A percentile compares a stretch with the other conserved stretches of the same genome.
These are phyloP conservation scores for Gypsophila paniculata DNA, from an alignment of 179 eudicot species.

Conservation along the genomic window DNA sequence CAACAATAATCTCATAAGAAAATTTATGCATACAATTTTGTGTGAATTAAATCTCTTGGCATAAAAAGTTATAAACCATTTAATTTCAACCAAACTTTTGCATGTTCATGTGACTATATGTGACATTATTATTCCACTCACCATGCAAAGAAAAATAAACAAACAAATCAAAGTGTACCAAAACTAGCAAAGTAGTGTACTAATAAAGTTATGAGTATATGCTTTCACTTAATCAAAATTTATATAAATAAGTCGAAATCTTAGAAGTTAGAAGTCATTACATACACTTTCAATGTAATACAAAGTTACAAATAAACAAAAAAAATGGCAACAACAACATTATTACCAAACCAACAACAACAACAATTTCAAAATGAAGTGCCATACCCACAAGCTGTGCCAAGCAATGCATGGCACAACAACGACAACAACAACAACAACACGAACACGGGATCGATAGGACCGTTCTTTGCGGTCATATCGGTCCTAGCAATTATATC, in stretches of 20 bases:
- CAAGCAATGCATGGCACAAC: conserved; percentile 21
- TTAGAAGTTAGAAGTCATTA: background rate
- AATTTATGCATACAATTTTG: too few relatives aligned
- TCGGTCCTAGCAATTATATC: conserved; percentile 45
- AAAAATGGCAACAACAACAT: conserved; percentile 16
- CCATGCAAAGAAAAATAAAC: background rate
- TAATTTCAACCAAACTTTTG: background rate
- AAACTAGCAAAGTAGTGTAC: background rate
- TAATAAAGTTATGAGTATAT: background rate
- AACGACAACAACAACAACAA: conserved; percentile 10
- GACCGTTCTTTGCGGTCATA: conserved; percentile 56
- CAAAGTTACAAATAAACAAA: background rate
- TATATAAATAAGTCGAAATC: conserved; percentile 1
- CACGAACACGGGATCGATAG: conserved; percentile 33
- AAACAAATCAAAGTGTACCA: background rate
- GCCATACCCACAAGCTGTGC: conserved; percentile 27
- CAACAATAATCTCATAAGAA: too few relatives aligned
- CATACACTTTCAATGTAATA: background rate
- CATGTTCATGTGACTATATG: conserved; percentile 25
- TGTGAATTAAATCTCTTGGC: too few relatives aligned
- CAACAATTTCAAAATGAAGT: conserved; percentile 23
- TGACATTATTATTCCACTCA: conserved; percentile 22
- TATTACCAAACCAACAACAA: conserved; percentile 26
- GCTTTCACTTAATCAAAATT: too few relatives aligned
- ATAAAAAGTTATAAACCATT: background rate